Base-by-base conservation (phyloP, 1,139 yeast genomes). In the Pichia sp. region DNA sequence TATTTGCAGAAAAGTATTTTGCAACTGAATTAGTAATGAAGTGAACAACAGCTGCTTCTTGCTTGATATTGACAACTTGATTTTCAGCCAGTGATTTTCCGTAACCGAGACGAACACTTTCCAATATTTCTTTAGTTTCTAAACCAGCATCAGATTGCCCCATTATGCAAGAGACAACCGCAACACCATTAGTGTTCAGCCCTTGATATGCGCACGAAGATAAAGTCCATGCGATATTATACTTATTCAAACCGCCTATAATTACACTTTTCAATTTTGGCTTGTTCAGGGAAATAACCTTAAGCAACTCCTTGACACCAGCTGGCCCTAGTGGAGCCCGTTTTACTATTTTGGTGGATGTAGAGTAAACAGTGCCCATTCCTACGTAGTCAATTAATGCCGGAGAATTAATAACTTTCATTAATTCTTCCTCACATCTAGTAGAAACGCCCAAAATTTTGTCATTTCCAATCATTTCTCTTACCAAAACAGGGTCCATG, bases 11-110 rank as follows among this genome's bases (percentile, higher is more conserved):
- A 66, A 89, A 84, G 66, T 89, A 86, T 66, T 89, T 88, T 44
- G 87, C 97, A n/a, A 92, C 97, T 55, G 80, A 80, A 66, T 92
- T 92, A 42, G 97, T 90, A 59, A 92, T 85, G 63, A 90, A 96
- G 66, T 92, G 97, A 5, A 89, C 84, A 63, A 92, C 70, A 0
- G 55, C 34, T 2, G 13, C 13, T 2, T 31, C 30, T 3, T 26
- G 6, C 5, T 7, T 13, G 8, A 43, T 32, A 38, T 38, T 16
- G 15, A 38, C n/a, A 5, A 7, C 8, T 13, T 16, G 15, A 7
- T 5, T 38, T 19, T n/a, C 30, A 30, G 13, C 3, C 4, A 15
- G 5, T 2, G 29, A 4, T 1, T 11, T 15, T 4, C 49, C 19
- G 15, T 23, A 50, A 7, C 55, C 58, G 16, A 54, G n/a, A 6